Evolutionary conservation across 2,329 filamentous ascomycete genomes (phyloP), one percentile per base, ranked within the genome.

Genomic region (Leptographium flavum): DNA sequence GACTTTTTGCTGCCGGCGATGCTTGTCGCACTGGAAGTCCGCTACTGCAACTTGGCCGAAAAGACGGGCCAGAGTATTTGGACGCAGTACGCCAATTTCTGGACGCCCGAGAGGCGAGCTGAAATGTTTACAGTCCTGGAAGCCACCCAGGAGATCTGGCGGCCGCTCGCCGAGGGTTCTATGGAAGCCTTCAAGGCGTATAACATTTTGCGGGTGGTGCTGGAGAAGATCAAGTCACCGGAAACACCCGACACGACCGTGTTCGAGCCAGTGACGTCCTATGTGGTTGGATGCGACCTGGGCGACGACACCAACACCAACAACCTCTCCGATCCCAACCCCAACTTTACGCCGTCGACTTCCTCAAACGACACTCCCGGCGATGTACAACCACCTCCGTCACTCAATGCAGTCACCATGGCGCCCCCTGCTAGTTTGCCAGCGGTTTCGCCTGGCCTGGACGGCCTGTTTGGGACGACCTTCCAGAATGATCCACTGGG

Each of bases 181-280:
- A 82, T 95, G 65, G 90, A 96, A 53, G 87, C 88, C 0, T 88
- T 81, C 65, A 96, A 96, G 64, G 90, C 87, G 1, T 78, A 78
- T 35, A 78, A 77, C 36, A 73, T 90, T 22, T 68, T 96, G n/a
- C 79, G 79, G 21, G 79, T 95, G 43, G 87, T 96, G 75, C 65
- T 96, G 38, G 72, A 79, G 28, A 92, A 92, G 60, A 70, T 95
- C 45, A 80, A 73, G 8, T 36, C 41, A 2, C 9, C 38, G 23
- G 23, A 28, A 7, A 14, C 25, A 9, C 27, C 25, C n/a, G 3
- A 13, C 10, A 35, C 32, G 31, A 25, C 9, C 22, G 13, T 14
- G 17, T 28, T n/a, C 14, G 31, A 19, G 10, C 1, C 13, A 21
- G 4, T n/a, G n/a, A n/a, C n/a, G n/a, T n/a, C n/a, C n/a, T n/a